A percentile compares a stretch with the other conserved stretches of the same genome.
These are phyloP conservation scores for Xerocomus spinulosus DNA, from an alignment of 768 basidiomycete genomes.

Conservation along the genomic window DNA sequence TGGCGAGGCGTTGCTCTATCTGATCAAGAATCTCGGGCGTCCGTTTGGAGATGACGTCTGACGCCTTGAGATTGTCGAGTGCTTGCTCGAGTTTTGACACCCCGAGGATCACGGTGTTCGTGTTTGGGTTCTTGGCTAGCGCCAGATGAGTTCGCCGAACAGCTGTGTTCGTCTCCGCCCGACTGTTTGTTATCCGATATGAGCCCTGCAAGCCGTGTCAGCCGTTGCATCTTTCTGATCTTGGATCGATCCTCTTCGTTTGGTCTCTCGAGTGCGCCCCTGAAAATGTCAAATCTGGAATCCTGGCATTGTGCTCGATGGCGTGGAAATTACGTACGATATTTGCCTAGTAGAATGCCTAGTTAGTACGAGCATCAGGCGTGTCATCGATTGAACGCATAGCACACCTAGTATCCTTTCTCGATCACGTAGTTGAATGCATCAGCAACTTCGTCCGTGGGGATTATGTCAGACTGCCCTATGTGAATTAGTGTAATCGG, in stretches of 20 bases:
- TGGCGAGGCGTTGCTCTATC: constrained; percentile 41
- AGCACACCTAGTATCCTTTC: constrained; percentile 39
- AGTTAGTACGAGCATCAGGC: not conserved
- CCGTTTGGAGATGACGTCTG: constrained; percentile 51
- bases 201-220: constrained; percentile 41
- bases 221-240: constrained; percentile 45
- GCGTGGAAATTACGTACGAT: constrained; percentile 21
- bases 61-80: constrained; percentile 45
- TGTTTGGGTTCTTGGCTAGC: constrained; percentile 46
- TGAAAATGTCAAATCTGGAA: constrained; percentile 49
- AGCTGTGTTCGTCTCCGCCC: constrained; percentile 34
- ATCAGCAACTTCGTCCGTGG: constrained; percentile 53
- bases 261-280: constrained; percentile 41
- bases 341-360: constrained; percentile 45
- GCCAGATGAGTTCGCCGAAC: constrained; percentile 47
- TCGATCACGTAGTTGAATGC: constrained; percentile 55
- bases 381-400: not conserved
- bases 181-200: not conserved
- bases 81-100: constrained; percentile 47
- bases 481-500: constrained; percentile 31
- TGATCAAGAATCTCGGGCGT: constrained; percentile 46
- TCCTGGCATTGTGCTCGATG: constrained; percentile 43
- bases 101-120: constrained; percentile 45
- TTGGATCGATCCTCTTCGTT: constrained; percentile 39
- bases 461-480: constrained; percentile 30